Evolutionary conservation across 441 rosid species (phyloP).

Genomic region (Rhodomyrtus psidioides): DNA sequence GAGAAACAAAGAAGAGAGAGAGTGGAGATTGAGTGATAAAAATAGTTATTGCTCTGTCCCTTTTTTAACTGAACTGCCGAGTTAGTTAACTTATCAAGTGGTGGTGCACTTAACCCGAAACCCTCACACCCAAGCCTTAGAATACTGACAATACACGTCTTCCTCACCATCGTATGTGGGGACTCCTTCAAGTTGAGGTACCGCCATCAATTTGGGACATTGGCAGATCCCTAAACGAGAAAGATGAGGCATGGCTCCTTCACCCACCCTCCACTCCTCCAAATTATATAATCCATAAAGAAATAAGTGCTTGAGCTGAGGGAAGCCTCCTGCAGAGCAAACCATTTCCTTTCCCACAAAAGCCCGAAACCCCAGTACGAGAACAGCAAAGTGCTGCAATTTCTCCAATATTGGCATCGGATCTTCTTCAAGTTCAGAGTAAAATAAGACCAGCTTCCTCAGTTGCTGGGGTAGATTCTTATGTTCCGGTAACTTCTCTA

Average conservation of each 20-base stretch:
- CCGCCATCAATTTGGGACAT: slow-evolving; percentile 20
- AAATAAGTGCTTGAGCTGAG: slow-evolving; percentile 6
- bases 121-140: too few relatives aligned
- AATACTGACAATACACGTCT: slow-evolving; percentile 17
- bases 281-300: background rate
- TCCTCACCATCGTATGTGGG: slow-evolving; percentile 6
- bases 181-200: slow-evolving; percentile 16
- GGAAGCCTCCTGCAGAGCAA: slow-evolving; percentile 12
- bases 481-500: background rate
- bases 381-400: background rate
- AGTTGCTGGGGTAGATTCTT: background rate
- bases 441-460: background rate
- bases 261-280: slow-evolving; percentile 31
- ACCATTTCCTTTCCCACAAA: slow-evolving; percentile 1
- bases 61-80: too few relatives aligned
- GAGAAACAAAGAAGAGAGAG: too few relatives aligned
- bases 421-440: background rate
- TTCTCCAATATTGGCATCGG: background rate
- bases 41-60: too few relatives aligned
- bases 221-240: slow-evolving; percentile 7
- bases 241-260: slow-evolving; percentile 30
- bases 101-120: too few relatives aligned
- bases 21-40: too few relatives aligned
- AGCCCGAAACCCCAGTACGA: background rate
- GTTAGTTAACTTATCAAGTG: too few relatives aligned